Base-by-base conservation (phyloP, 2,329 filamentous ascomycete species). In the Amesomyces nigricolor region DNA sequence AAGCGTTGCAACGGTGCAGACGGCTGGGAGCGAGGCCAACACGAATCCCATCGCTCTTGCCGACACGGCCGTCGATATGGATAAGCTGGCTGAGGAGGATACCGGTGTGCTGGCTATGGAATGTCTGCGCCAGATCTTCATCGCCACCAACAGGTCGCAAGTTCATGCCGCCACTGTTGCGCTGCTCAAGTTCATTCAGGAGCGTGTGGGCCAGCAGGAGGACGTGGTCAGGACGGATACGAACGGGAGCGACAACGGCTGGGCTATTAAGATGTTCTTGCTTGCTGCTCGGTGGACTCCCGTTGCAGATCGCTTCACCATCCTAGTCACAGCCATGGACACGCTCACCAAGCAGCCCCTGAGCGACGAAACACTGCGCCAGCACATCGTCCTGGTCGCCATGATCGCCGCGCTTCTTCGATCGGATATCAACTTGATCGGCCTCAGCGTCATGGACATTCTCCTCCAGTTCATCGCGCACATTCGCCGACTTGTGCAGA, bases 391-490 rank as follows among this genome's bases (percentile, higher is more conserved):
- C 4, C 76, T 96, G 58, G 82, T 88, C 0, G 85, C 85, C 43
- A 84, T 96, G 71, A 83, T 96, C 57, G 85, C 89, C 58, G 89
- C 88, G 59, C 78, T 97, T 9, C 76, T 99, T 46, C 86, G 87
- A 50, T 96, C 92, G 0, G 85, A 92, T 42, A 85, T 95, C 66
- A 97, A 96, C 70, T 79, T 97, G 67, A 96, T 99, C 59, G 94
- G 94, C 1, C 77, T 99, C 45, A 96, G 91, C 68, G 88, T 97
- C 51, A 97, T 97, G 85, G 94, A 99, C 68, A 86, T 97, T 16
- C 76, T 97, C 29, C 77, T 95, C 13, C 88, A 90, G 1, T 77
- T 99, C 13, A 82, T 96, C 60, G 86, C 89, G 61, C 90, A 95
- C 67, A 87, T 92, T 67, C 82, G 90, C 62, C 80, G 85, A 64